phyloP scores from a whole-genome alignment of 2,329 filamentous ascomycete species.

The Phialocephala sp. region DNA sequence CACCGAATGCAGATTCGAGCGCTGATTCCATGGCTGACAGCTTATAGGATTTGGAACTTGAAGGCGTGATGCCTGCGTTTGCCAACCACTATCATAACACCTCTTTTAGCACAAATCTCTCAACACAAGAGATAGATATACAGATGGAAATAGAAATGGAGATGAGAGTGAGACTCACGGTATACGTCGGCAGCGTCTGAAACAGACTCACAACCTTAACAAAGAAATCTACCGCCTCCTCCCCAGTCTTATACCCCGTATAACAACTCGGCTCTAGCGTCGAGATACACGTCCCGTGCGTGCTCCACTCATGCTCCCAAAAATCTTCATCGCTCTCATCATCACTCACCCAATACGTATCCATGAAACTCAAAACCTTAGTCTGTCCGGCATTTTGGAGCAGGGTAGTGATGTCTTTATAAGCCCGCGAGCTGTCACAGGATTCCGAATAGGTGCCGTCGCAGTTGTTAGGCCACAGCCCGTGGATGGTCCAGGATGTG shows the following conservation, averaged over 20 bases:
- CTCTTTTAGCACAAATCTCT: neutral
- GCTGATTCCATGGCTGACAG: constrained; percentile 49
- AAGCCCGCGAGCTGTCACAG: constrained; percentile 66
- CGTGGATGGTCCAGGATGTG: constrained; percentile 70
- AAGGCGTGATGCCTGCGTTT: constrained; percentile 65
- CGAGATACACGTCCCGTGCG: constrained; percentile 76
- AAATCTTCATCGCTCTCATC: constrained; percentile 53
- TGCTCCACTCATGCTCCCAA: constrained; percentile 78
- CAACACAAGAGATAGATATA: neutral
- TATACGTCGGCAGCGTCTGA: constrained; percentile 68
- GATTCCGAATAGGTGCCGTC: constrained; percentile 70
- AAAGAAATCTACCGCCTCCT: constrained; percentile 75
- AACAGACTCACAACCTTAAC: constrained; percentile 69
- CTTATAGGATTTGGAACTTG: constrained; percentile 49
- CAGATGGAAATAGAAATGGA: no score
- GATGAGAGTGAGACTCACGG: constrained; percentile 45
- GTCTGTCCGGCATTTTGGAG: constrained; percentile 58
- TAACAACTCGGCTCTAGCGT: constrained; percentile 74
- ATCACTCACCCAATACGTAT: constrained; percentile 61
- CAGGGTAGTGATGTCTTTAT: constrained; percentile 69
- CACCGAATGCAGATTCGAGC: constrained; percentile 52
- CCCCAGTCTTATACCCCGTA: constrained; percentile 58
- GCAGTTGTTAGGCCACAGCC: constrained; percentile 69
- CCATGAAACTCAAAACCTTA: constrained; percentile 69
- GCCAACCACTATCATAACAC: constrained; percentile 53